These are phyloP conservation scores for Penicillium paneum DNA, from an alignment of 2,329 filamentous ascomycete genomes.

Conservation along the genomic window DNA sequence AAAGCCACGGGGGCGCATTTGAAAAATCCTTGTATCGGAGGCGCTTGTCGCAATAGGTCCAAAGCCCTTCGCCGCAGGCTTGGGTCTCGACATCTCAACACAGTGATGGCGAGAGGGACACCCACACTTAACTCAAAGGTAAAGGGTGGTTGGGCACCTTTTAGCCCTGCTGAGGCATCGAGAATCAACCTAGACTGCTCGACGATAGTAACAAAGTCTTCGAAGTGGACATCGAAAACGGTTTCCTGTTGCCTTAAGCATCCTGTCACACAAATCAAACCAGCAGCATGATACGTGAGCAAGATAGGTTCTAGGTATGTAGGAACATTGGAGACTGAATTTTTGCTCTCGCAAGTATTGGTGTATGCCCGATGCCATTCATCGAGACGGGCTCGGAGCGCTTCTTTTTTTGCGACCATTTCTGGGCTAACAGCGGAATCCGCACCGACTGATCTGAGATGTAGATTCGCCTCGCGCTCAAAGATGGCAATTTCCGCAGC, in stretches of 20 bases:
- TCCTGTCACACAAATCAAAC: conserved; percentile 13
- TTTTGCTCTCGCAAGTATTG: not conserved
- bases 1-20: conserved; percentile 19
- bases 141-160: conserved; percentile 19
- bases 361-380: conserved; percentile 13
- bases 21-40: conserved; percentile 26
- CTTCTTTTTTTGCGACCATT: conserved; percentile 5
- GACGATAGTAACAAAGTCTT: conserved; percentile 13
- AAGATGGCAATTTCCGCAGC: conserved; percentile 13
- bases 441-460: conserved; percentile 1
- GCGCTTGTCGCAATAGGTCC: conserved; percentile 17
- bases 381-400: not conserved
- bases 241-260: conserved; percentile 16
- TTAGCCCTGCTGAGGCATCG: not conserved
- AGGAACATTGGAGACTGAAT: not conserved
- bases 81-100: conserved; percentile 25
- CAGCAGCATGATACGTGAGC: conserved; percentile 7
- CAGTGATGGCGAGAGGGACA: conserved; percentile 21
- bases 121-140: conserved; percentile 25
- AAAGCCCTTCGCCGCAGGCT: conserved; percentile 22
- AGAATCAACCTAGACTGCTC: conserved; percentile 11
- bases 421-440: conserved; percentile 1
- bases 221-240: conserved; percentile 15
- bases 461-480: conserved; percentile 14
- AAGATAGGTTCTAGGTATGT: conserved; percentile 9